These are phyloP conservation scores for Cryphonectria carpinicola DNA, from an alignment of 2,329 filamentous ascomycete genomes.

Conservation along the genomic window DNA sequence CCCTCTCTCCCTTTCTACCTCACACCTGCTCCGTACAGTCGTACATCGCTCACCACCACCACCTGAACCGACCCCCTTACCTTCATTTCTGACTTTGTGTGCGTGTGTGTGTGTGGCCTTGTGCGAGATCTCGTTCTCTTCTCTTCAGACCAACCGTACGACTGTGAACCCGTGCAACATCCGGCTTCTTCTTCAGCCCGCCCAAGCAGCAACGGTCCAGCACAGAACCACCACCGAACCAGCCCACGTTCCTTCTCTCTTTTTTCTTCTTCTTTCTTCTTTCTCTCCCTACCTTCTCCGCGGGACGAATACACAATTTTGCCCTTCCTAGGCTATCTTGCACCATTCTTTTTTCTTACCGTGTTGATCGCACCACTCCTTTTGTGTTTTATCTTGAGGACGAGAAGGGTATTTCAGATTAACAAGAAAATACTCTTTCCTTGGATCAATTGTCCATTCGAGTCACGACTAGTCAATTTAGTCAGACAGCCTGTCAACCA, in stretches of 20 bases:
- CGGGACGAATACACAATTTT: constrained; percentile 2
- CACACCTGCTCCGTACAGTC: constrained; percentile 11
- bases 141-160: constrained; percentile 23
- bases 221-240: not conserved
- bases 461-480: not conserved
- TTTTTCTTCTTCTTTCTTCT: too few species aligned
- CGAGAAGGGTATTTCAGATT: not conserved
- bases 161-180: constrained; percentile 16
- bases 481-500: not conserved
- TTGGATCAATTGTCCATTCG: not conserved
- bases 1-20: constrained; percentile 15
- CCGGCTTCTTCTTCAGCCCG: not conserved
- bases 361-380: constrained; percentile 30
- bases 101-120: constrained; percentile 21
- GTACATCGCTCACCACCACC: constrained; percentile 1
- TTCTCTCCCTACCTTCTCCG: not conserved
- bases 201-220: not conserved
- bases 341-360: constrained; percentile 21
- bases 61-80: constrained; percentile 19
- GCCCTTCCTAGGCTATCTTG: not conserved
- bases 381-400: constrained; percentile 5
- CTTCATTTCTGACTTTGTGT: constrained; percentile 23
- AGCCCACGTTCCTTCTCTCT: not conserved
- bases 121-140: constrained; percentile 22
- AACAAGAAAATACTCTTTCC: not conserved